These are phyloP conservation scores for Calamus simplicifolius DNA, from an alignment of 176 grass and related monocot genomes.

Conservation along the genomic window DNA sequence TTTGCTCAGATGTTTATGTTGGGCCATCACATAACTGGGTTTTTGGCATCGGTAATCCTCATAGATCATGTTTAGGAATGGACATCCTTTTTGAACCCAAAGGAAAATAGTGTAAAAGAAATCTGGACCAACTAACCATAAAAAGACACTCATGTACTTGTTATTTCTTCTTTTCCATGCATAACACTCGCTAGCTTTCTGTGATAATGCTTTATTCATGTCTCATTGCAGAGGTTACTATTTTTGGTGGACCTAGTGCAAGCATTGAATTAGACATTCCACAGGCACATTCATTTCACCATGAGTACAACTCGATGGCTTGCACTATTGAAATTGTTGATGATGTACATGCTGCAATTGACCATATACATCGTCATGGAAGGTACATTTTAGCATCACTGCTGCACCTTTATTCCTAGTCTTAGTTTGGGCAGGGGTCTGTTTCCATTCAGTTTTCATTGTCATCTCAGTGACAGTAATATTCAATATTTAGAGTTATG, in stretches of 20 bases:
- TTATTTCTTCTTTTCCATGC: too few species aligned
- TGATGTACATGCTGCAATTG: slow-evolving; percentile 69
- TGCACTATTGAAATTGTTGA: slow-evolving; percentile 89
- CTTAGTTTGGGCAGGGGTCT: too few species aligned
- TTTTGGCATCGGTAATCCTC: too few species aligned
- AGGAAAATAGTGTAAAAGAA: too few species aligned
- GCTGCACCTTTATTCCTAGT: too few species aligned
- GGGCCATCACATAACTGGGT: too few species aligned
- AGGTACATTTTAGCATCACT: slow-evolving; percentile 36
- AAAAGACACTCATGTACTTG: too few species aligned
- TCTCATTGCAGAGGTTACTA: slow-evolving; percentile 46
- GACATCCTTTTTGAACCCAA: too few species aligned
- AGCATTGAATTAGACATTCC: slow-evolving; percentile 40
- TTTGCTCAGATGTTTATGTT: too few species aligned
- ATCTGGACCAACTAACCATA: too few species aligned
- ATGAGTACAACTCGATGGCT: slow-evolving; percentile 79
- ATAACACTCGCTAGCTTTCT: background rate
- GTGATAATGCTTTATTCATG: background rate
- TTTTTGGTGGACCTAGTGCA: slow-evolving; percentile 69
- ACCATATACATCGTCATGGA: slow-evolving; percentile 91
- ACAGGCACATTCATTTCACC: slow-evolving; percentile 55
- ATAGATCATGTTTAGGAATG: too few species aligned
- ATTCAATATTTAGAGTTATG: background rate
- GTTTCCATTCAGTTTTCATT: too few species aligned
- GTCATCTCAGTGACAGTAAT: background rate